Evolutionary conservation across 2,329 filamentous ascomycete species (phyloP), one percentile per base, ranked within the genome.

Genomic region (Dothideomycetes sp.): DNA sequence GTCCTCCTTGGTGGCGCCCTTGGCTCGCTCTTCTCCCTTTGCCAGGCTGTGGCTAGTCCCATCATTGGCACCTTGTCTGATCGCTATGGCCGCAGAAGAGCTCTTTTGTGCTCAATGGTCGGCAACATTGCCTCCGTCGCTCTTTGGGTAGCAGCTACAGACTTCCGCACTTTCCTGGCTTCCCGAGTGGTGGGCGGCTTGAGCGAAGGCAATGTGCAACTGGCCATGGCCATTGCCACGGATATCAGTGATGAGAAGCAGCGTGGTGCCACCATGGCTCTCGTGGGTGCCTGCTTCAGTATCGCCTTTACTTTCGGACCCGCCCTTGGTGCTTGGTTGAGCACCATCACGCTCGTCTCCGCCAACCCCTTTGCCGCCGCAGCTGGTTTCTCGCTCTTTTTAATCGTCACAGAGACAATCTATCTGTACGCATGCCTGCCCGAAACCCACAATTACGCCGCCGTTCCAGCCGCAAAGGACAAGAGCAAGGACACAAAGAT

Each of bases 291-390:
- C 11, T 96, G 91, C 65, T 98, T 98, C 65, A 94, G 85, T 45
- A 80, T 98, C 50, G 91, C 91, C 14, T 98, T 98, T 58, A 98
- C 91, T 1, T 93, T 95, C 57, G 91, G 91, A 0, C 91, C 91
- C 0, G 87, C 87, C 8, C 72, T 98, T 5, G 91, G 91, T 44
- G 91, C 91, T 2, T 89, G 79, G 58, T 68, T 98, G 16, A 82
- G 84, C 47, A 81, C 75, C 37, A 77, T 94, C 45, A 77, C 77
- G 11, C 77, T 77, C 4, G 81, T 96, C 17, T 77, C 81, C 3
- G 81, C 81, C 18, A 98, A 98, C 57, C 91, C 91, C 0, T 98
- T 98, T 60, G 89, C 87, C 5, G 85, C 86, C 0, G 88, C 91
- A 1, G 91, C 91, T 1, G 84, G 83, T 1, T 86, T 96, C 48